Base-by-base conservation (phyloP, 2,329 filamentous ascomycete genomes). In the Pseudogymnoascus verrucosus region DNA sequence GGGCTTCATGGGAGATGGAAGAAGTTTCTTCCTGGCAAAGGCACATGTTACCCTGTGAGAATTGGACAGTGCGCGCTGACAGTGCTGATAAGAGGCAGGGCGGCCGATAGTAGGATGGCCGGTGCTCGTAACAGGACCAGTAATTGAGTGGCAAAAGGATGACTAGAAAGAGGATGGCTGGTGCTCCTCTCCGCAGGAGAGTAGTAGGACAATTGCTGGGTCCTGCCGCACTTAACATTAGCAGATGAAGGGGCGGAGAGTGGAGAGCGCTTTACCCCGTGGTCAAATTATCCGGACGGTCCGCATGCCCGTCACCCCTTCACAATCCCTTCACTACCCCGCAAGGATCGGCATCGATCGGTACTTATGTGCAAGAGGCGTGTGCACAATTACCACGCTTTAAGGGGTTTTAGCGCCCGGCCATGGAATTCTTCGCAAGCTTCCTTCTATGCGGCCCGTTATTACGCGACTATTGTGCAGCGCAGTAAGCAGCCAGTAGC, bases 31-130 rank as follows among this genome's bases (percentile, higher is more conserved):
- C 51, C 51, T 57, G 51, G 51, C 28, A 57, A 57, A 57, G 14
- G 51, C 51, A 57, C 51, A 57, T 57, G 51, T 57, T 57, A 16
- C 51, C 51, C 51, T 57, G 51, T 57, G 51, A 57, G 51, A 57
- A 16, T 57, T 57, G 28, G 51, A 57, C 51, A 57, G 51, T 57
- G 51, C 51, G 51, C 28, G 51, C 51, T n/a, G n/a, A 34, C 51
- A 57, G 51, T 34, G 28, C 28, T 34, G 51, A 57, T 34, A 57
- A 57, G 28, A 54, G n/a, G 28, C 26, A 21, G 28, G 51, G 34
- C 19, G 28, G 28, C 6, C 51, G 51, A 57, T 34, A 57, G 51
- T 21, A 19, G 51, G 51, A 34, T 34, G 51, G 51, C 28, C 12
- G 16, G 51, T 34, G 51, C 51, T 34, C 19, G 28, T 57, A 57